These are phyloP conservation scores for Heliamphora pulchella DNA, from an alignment of 179 eudicot genomes.

Conservation along the genomic window DNA sequence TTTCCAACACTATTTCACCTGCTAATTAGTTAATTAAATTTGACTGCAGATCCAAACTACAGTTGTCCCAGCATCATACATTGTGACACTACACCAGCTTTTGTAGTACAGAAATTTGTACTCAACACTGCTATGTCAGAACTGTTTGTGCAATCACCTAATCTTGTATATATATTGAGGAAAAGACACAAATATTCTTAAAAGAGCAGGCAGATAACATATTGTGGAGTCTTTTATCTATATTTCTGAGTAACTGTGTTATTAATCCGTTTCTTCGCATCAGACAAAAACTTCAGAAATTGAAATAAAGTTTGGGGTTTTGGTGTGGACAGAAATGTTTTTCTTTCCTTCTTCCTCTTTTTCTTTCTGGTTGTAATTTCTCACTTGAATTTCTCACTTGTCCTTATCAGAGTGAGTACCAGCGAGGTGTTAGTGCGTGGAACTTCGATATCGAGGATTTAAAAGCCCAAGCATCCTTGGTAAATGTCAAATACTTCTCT, in stretches of 20 bases:
- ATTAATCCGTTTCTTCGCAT: background rate
- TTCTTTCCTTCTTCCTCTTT: background rate
- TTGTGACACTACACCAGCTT: background rate
- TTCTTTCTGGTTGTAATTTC: constrained; percentile 11
- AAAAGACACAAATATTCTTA: background rate
- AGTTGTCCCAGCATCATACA: background rate
- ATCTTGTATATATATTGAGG: background rate
- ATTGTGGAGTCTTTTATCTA: background rate
- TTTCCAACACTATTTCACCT: background rate
- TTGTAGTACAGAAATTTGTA: too few species aligned
- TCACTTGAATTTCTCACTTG: background rate
- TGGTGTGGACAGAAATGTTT: background rate
- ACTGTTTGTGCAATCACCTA: background rate
- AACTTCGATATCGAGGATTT: constrained; percentile 92
- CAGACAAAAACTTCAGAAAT: background rate
- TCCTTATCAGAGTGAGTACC: constrained; percentile 76
- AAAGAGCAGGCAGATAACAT: background rate
- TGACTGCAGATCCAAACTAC: background rate
- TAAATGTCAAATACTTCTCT: constrained; percentile 25
- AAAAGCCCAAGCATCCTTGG: constrained; percentile 91
- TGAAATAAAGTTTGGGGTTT: background rate
- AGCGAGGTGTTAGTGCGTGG: constrained; percentile 99
- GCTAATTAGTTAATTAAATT: background rate
- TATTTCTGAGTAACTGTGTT: background rate
- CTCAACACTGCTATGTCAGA: too few species aligned